phyloP scores from a whole-genome alignment of 2,329 filamentous ascomycete genomes.

The Fusarium sp. region DNA sequence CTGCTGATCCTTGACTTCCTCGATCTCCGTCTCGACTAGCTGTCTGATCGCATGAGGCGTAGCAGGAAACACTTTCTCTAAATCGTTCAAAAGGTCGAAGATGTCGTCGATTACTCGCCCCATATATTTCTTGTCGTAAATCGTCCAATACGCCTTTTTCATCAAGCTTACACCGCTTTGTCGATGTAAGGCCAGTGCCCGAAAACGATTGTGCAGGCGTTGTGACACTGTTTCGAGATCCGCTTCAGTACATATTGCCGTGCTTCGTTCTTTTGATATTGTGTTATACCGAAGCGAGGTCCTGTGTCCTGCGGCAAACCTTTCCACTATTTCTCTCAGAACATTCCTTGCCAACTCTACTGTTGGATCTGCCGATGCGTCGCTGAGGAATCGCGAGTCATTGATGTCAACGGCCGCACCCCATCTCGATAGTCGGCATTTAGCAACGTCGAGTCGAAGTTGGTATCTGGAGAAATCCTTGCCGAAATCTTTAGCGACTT shows the following conservation, averaged over 20 bases:
- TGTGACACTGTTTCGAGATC: not conserved
- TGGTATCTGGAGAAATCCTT: constrained; percentile 51
- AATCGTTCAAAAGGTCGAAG: constrained; percentile 39
- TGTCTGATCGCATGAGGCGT: fast-evolving
- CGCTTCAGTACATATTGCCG: not conserved
- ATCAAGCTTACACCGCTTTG: not conserved
- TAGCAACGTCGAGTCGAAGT: constrained; percentile 51
- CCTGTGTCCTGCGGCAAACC: not conserved
- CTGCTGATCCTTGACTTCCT: not conserved
- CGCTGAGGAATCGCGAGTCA: constrained; percentile 39
- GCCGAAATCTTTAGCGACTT: constrained; percentile 53
- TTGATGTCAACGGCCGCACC: constrained; percentile 51
- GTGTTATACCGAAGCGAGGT: not conserved
- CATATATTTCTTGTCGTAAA: constrained; percentile 29
- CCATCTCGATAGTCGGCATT: constrained; percentile 52
- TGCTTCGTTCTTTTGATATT: fast-evolving
- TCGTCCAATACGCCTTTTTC: constrained; percentile 17
- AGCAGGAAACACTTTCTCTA: constrained; percentile 33
- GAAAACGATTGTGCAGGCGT: not conserved
- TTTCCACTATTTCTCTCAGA: not conserved
- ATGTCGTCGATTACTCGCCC: constrained; percentile 43
- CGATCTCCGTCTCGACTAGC: not conserved
- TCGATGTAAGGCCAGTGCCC: not conserved
- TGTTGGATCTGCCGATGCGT: not conserved
- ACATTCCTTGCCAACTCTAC: fast-evolving